Evolutionary conservation across 768 basidiomycete species (phyloP).

Genomic region (Zangia roseola): DNA sequence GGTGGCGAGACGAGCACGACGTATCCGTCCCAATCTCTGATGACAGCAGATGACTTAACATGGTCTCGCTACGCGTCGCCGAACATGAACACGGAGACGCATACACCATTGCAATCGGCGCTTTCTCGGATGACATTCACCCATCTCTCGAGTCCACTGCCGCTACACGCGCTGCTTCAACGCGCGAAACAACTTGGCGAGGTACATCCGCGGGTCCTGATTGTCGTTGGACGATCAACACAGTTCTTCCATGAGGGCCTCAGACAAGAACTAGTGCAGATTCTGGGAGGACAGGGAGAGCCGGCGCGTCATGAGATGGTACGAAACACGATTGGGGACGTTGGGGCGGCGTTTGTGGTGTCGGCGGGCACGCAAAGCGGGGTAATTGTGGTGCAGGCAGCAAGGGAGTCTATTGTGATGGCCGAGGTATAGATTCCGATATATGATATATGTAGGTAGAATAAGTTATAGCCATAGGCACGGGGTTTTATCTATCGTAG

Average conservation of each 20-base stretch:
- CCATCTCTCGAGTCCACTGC: conserved; percentile 45
- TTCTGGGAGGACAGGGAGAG: conserved; percentile 36
- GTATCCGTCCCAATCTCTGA: conserved; percentile 62
- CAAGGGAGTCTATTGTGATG: conserved; percentile 23
- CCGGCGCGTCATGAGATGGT: conserved; percentile 35
- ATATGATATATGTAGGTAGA: no score
- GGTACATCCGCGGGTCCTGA: conserved; percentile 42
- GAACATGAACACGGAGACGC: conserved; percentile 6
- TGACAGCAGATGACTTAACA: conserved; percentile 75
- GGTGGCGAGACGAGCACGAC: conserved; percentile 57
- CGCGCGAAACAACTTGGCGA: conserved; percentile 32
- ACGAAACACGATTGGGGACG: conserved; percentile 82
- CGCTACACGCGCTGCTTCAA: conserved; percentile 56
- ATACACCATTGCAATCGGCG: conserved; percentile 30
- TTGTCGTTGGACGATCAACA: conserved; percentile 77
- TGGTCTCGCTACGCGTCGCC: conserved; percentile 63
- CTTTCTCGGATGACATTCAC: conserved; percentile 65
- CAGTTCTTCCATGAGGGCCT: conserved; percentile 63
- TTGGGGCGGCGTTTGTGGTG: conserved; percentile 72
- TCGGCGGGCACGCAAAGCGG: conserved; percentile 56
- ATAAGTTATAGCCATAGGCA: no score
- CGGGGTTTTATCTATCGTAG: no score
- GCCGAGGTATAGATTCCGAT: conserved; percentile 2
- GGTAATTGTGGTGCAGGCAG: conserved; percentile 68
- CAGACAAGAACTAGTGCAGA: conserved; percentile 51